These are phyloP conservation scores for Cajanus cajan DNA, from an alignment of 306 rosid species.

Conservation along the genomic window DNA sequence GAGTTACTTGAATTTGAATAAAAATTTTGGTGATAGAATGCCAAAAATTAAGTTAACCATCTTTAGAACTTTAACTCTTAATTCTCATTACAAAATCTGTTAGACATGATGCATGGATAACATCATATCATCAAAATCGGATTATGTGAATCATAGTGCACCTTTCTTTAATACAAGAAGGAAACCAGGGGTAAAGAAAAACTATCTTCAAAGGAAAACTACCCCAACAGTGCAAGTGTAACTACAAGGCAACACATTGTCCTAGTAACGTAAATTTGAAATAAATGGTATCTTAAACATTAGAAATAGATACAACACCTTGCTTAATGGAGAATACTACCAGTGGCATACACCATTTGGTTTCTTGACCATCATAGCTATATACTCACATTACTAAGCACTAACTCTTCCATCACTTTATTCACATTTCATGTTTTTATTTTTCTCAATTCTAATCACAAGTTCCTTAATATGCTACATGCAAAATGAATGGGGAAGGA, in stretches of 20 bases:
- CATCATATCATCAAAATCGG: background rate
- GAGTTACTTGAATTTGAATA: background rate
- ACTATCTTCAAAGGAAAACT: conserved; percentile 7
- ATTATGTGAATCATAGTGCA: background rate
- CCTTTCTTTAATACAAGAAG: background rate
- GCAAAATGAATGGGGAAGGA: conserved; percentile 5
- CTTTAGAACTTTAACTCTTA: background rate
- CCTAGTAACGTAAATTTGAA: background rate
- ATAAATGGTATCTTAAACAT: conserved; percentile 18
- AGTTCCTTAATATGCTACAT: conserved; percentile 31
- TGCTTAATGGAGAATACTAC: conserved; percentile 21
- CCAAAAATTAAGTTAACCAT: background rate
- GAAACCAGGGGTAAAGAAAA: background rate
- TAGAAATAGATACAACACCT: background rate
- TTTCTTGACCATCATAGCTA: background rate
- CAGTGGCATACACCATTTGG: background rate
- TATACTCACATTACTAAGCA: background rate
- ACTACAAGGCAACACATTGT: background rate
- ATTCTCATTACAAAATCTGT: background rate
- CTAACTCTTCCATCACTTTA: conserved; percentile 27
- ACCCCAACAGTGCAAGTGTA: background rate
- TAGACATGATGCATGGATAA: background rate
- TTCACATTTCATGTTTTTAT: conserved; percentile 1
- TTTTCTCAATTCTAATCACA: conserved; percentile 15
- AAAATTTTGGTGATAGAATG: background rate